Evolutionary conservation across 805 yeast species (phyloP), one percentile per base, ranked within the genome.

Genomic region (Lipomyces orientalis): DNA sequence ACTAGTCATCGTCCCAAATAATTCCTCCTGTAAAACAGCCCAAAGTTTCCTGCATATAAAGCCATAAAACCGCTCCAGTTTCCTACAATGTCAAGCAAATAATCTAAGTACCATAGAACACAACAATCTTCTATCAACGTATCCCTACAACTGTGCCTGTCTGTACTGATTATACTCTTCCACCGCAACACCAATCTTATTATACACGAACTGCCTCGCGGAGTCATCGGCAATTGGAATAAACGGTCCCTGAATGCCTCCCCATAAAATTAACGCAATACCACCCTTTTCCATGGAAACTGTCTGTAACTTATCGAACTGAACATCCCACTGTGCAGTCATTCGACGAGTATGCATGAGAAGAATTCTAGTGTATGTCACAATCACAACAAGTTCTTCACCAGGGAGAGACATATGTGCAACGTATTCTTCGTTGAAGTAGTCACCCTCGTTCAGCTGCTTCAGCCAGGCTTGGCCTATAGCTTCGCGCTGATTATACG

Each of bases 381-480:
- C 88, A 61, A 94, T 80, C 2, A 92, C 89, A 6, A 89, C 90
- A 73, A 85, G 83, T 68, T 91, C 96, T 60, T 88, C 90, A 7
- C 97, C 96, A 0, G 96, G 88, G 58, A 93, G 81, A 22, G 91
- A 85, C 68, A 90, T 86, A 78, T 95, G 98, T 0, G 97, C 97
- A 64, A 95, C 80, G 74, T 95, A 95, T 25, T 81, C 80, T 73
- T 95, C 98, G 60, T 83, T 81, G 72, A 86, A 84, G 75, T 81
- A 91, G 43, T 85, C 80, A 0, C 98, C 98, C 56, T 96, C 97
- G 74, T 90, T 90, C 29, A 91, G 86, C 7, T 87, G 82, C 79
- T 91, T 93, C 68, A 95, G 82, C 95, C 98, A 91, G 75, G 84
- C 90, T 77, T 94, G 98, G 6, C 99, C 99, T 73, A 93, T 95